phyloP scores from a whole-genome alignment of 2,329 filamentous ascomycete genomes.

The Pestalotiopsis sp. region DNA sequence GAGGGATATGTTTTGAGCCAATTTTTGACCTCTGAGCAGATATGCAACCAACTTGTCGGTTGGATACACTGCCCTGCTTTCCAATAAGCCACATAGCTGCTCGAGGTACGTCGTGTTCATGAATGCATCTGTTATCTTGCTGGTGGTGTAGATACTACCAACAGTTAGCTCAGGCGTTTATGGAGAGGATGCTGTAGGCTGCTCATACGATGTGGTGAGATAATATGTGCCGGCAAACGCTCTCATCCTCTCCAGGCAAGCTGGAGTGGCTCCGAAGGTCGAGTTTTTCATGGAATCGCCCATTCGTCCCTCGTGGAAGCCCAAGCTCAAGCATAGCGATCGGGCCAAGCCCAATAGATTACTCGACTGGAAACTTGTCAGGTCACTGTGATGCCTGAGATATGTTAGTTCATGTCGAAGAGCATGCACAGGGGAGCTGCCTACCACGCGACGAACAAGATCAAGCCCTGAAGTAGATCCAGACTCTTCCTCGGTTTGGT shows the following conservation, averaged over 20 bases:
- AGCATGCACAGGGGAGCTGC: conserved; percentile 9
- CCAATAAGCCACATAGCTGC: conserved; percentile 43
- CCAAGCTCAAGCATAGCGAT: conserved; percentile 46
- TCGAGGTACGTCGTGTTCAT: conserved; percentile 48
- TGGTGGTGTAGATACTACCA: conserved; percentile 31
- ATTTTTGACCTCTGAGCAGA: conserved; percentile 48
- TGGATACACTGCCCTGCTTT: conserved; percentile 41
- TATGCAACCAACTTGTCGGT: conserved; percentile 47
- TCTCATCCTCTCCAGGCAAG: conserved; percentile 44
- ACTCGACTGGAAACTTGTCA: conserved; percentile 51
- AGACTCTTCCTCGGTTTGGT: conserved; percentile 44
- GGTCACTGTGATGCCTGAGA: conserved; percentile 46
- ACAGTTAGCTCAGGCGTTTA: background rate
- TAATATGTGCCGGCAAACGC: conserved; percentile 53
- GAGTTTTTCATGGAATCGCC: conserved; percentile 14
- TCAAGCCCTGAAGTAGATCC: conserved; percentile 49
- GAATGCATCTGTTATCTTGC: conserved; percentile 48
- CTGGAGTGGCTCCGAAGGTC: conserved; percentile 20
- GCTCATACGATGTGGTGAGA: conserved; percentile 47
- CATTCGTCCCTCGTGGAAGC: conserved; percentile 33
- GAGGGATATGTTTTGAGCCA: conserved; percentile 48
- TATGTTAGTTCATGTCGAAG: background rate
- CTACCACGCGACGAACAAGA: conserved; percentile 49
- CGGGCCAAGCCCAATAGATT: conserved; percentile 51
- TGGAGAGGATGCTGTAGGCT: background rate